Evolutionary conservation across 2,329 filamentous ascomycete species (phyloP).

Genomic region (Fusarium ramigenum): DNA sequence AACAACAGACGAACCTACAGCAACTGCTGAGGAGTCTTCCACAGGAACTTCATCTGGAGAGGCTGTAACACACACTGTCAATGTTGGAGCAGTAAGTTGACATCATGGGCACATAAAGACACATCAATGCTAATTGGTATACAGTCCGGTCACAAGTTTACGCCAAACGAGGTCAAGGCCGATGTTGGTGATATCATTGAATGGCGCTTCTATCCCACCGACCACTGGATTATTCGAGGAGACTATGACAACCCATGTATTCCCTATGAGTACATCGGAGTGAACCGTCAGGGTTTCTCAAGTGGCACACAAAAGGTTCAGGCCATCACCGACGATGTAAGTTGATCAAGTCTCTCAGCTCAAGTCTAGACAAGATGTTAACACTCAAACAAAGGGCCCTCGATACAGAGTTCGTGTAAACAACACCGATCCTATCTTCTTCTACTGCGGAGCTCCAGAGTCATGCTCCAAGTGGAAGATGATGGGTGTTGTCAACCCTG

Average conservation of each 20-base stretch:
- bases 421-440: constrained; percentile 71
- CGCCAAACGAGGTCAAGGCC: constrained; percentile 44
- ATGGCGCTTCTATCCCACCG: constrained; percentile 70
- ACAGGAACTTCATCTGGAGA: constrained; percentile 31
- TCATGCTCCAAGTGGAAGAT: constrained; percentile 74
- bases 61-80: constrained; percentile 38
- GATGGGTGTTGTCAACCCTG: constrained; percentile 80
- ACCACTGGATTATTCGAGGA: constrained; percentile 71
- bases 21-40: constrained; percentile 24
- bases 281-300: constrained; percentile 62
- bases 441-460: constrained; percentile 73
- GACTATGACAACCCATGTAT: constrained; percentile 70
- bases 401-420: constrained; percentile 61
- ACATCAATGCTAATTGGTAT: constrained; percentile 2
- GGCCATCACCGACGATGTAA: constrained; percentile 57
- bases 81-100: constrained; percentile 40
- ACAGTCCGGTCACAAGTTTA: constrained; percentile 46
- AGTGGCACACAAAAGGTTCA: constrained; percentile 59
- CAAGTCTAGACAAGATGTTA: not conserved
- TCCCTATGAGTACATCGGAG: constrained; percentile 64
- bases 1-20: constrained; percentile 16
- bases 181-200: constrained; percentile 60
- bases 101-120: not conserved
- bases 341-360: constrained; percentile 16
- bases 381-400: constrained; percentile 48